Conservation (phyloP, 257 asterid genomes). For the Paraleonurus japonicus region DNA sequence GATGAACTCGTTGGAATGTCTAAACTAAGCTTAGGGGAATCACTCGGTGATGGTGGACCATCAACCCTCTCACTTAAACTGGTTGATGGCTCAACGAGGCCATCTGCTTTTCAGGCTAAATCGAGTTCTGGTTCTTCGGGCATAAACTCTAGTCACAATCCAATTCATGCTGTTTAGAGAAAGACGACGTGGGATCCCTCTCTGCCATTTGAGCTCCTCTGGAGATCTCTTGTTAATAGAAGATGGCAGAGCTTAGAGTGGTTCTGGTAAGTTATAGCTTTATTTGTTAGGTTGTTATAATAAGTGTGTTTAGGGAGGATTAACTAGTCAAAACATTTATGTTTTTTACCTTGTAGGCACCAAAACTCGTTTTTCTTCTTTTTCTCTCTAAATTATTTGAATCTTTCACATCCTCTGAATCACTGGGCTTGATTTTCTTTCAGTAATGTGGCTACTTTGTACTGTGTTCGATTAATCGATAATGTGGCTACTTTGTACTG, state of each 20-base stretch:
- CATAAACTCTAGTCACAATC: conserved; percentile 66
- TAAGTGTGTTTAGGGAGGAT: conserved; percentile 43
- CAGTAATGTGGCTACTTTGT: background rate
- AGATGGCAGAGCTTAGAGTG: conserved; percentile 38
- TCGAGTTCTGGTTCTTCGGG: conserved; percentile 56
- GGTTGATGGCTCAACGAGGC: conserved; percentile 79
- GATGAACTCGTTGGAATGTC: conserved; percentile 94
- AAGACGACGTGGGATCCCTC: conserved; percentile 23
- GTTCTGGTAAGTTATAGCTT: conserved; percentile 25
- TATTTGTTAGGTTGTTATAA: conserved; percentile 35
- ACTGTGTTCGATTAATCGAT: background rate
- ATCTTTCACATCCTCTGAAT: conserved; percentile 21
- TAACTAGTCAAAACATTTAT: conserved; percentile 20
- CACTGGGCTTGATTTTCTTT: background rate
- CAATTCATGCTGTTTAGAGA: conserved; percentile 69
- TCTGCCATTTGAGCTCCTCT: background rate
- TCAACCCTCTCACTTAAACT: conserved; percentile 64
- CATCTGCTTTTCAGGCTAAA: conserved; percentile 94
- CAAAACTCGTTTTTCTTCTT: background rate
- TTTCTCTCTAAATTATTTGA: conserved; percentile 24
- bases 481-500: background rate
- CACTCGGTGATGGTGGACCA: conserved; percentile 53
- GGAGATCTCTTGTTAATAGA: conserved; percentile 41
- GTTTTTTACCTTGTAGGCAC: conserved; percentile 30
- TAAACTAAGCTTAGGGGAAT: conserved; percentile 79